Conservation (phyloP, 1,139 yeast species). For the Candida sanyaensis region DNA sequence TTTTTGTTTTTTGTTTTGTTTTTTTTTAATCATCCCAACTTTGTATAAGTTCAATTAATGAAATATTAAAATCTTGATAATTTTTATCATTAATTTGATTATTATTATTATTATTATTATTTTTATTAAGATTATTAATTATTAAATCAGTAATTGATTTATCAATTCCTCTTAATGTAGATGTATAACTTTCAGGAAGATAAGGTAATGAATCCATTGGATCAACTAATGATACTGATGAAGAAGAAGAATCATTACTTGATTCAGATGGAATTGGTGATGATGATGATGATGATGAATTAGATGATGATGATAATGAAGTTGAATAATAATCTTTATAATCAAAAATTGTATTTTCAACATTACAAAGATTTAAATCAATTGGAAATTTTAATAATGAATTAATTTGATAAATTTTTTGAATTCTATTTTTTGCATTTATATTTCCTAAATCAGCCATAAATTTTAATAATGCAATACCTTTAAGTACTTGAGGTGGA, state of each 20-base stretch:
- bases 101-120: background rate
- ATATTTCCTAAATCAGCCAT: slow-evolving; percentile 47
- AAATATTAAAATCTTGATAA: slow-evolving; percentile 6
- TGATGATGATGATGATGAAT: too few species aligned
- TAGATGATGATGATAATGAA: too few species aligned
- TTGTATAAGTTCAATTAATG: slow-evolving; percentile 13
- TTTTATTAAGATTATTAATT: background rate
- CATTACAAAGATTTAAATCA: slow-evolving; percentile 17
- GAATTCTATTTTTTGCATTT: slow-evolving; percentile 36
- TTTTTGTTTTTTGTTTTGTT: too few species aligned
- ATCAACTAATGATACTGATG: background rate
- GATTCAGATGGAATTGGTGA: too few species aligned
- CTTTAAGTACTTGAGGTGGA: slow-evolving; percentile 32
- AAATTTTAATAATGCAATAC: slow-evolving; percentile 33
- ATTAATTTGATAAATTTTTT: slow-evolving; percentile 24
- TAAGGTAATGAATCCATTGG: slow-evolving; percentile 9
- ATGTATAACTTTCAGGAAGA: slow-evolving; percentile 10
- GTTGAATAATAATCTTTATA: slow-evolving; percentile 6
- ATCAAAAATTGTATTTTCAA: slow-evolving; percentile 7
- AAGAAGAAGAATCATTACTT: too few species aligned
- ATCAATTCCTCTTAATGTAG: slow-evolving; percentile 9
- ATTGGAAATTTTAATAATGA: slow-evolving; percentile 14
- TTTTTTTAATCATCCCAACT: slow-evolving; percentile 11
- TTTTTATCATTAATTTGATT: background rate
- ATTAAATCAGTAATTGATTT: slow-evolving; percentile 3